Evolutionary conservation across 441 rosid genomes (phyloP).

Genomic region (Mallotus japonicus): DNA sequence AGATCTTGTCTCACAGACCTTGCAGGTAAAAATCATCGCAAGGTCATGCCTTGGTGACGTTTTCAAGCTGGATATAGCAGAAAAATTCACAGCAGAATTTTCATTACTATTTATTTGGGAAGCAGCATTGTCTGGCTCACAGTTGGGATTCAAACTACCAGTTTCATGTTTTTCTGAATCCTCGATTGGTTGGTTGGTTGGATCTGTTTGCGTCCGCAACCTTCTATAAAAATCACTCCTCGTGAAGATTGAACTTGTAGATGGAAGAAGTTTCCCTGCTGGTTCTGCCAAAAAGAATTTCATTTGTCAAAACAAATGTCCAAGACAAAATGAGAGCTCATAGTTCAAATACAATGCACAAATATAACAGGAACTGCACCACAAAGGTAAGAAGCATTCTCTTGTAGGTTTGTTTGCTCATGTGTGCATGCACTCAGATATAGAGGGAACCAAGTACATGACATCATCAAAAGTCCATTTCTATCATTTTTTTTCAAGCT

Average conservation of each 20-base stretch:
- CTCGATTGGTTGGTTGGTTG: conserved; percentile 24
- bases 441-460: neutral
- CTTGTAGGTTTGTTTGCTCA: neutral
- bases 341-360: neutral
- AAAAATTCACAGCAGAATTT: conserved; percentile 31
- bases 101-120: conserved; percentile 23
- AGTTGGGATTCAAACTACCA: conserved; percentile 23
- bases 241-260: conserved; percentile 38
- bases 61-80: conserved; percentile 50
- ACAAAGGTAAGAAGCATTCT: neutral
- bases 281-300: conserved; percentile 28
- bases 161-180: conserved; percentile 27
- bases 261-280: conserved; percentile 29
- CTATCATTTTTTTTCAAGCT: neutral
- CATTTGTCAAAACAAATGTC: neutral
- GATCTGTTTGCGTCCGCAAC: conserved; percentile 36
- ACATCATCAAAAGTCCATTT: neutral
- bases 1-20: conserved; percentile 79
- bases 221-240: conserved; percentile 29
- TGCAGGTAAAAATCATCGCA: conserved; percentile 82
- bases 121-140: conserved; percentile 24
- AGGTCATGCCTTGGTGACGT: conserved; percentile 73
- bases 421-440: no score
- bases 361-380: neutral
- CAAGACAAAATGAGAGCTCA: neutral